Percentiles rank a stretch among this genome's conserved stretches.
Conservation (phyloP, 2,329 filamentous ascomycete genomes). For the Helicocarpus griseus region DNA sequence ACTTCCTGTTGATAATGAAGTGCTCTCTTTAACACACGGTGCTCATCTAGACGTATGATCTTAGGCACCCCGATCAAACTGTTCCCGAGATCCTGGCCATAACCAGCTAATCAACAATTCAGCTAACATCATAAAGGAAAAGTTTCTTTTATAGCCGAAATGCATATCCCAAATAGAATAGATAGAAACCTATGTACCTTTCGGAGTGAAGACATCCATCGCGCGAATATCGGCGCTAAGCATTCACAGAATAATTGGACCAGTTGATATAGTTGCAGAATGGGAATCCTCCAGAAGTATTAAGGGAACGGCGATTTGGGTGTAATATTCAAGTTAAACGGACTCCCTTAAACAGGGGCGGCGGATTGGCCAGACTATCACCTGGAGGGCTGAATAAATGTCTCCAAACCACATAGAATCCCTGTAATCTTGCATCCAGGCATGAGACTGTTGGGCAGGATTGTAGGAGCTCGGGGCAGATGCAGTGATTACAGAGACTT, state of each 20-base stretch:
- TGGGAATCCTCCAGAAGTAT: too few species aligned
- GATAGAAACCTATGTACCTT: too few species aligned
- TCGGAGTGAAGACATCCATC: slow-evolving; percentile 1
- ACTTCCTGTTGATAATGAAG: background rate
- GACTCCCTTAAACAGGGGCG: too few species aligned
- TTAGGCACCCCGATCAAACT: background rate
- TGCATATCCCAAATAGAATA: too few species aligned
- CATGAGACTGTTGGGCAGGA: too few species aligned
- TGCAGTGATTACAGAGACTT: background rate
- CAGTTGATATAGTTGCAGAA: too few species aligned
- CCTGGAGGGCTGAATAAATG: background rate
- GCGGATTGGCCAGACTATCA: too few species aligned
- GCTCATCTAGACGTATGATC: slow-evolving; percentile 1
- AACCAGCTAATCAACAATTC: background rate
- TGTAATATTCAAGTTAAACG: too few species aligned
- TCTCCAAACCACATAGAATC: background rate
- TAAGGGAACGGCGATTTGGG: too few species aligned
- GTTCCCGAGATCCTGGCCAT: background rate
- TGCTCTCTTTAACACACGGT: slow-evolving; percentile 1
- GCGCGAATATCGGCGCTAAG: background rate
- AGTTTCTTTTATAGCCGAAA: background rate
- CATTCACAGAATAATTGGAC: too few species aligned
- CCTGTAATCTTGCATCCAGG: background rate
- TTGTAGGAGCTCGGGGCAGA: too few species aligned
- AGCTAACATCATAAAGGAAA: background rate